Base-by-base conservation (phyloP, 2,329 filamentous ascomycete genomes). In the Chaetomiaceae sp. region DNA sequence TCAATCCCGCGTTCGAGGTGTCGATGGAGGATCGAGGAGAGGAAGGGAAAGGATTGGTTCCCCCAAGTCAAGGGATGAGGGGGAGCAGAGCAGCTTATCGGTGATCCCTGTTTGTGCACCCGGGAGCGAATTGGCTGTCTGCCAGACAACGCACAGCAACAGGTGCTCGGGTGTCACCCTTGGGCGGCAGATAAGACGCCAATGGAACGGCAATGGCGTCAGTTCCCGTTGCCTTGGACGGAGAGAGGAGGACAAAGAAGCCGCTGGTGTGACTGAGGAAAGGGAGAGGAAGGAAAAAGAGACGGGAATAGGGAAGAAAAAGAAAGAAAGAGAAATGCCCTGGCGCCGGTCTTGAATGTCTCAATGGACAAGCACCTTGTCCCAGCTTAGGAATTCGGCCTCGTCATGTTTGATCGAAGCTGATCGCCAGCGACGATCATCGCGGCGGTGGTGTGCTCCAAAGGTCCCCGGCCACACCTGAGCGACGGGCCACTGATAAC, bases 101-200 rank as follows among this genome's bases (percentile, higher is more conserved):
- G 43, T 40, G 49, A 63, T 59, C 60, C 61, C 56, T 60, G 61
- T 50, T 56, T 55, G 44, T 42, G 45, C 56, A 38, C 49, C 27
- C 7, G 19, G 47, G 46, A 43, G 34, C 44, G 36, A 46, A 22
- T 31, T 50, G 39, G 29, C 22, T 22, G 47, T 51, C 51, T 54
- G 58, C 19, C 48, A 40, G 25, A 31, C 34, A 44, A 31, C 38
- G 42, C 50, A 53, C 51, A 47, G 23, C n/a, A 34, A 11, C 54
- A 51, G n/a, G n/a, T n/a, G n/a, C n/a, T n/a, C n/a, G n/a, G n/a
- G n/a, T n/a, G n/a, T n/a, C n/a, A 46, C 38, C 47, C 29, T 36
- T 52, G 51, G 12, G 54, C 56, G 59, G 56, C 58, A 59, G 60
- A 63, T 62, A 63, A 63, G 60, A 60, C 54, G 53, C 36, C 47